Evolutionary conservation across 2,329 filamentous ascomycete species (phyloP), one percentile per base, ranked within the genome.

Genomic region (Alternaria triticimaculans): DNA sequence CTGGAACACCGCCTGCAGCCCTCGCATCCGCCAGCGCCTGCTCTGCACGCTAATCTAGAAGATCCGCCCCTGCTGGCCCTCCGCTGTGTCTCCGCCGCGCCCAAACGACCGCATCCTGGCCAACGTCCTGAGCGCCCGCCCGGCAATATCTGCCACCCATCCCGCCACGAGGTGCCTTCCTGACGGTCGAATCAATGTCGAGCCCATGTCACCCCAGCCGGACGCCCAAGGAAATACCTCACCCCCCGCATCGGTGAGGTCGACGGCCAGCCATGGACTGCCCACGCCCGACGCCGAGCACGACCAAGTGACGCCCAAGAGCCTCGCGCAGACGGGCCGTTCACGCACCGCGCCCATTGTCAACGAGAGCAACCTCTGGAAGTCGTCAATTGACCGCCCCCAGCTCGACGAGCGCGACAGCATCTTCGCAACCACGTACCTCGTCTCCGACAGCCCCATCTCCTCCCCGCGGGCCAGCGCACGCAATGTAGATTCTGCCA

Each of bases 351-450:
- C 74, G 18, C 78, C 80, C 26, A 69, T 75, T 57, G 74, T 70
- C 30, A 69, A 75, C 18, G 76, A 79, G 43, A 69, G 70, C 45
- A 65, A 43, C 23, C 74, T 80, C 44, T 81, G 77, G 77, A 75
- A 75, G 59, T 70, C 76, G 48, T 75, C 78, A 18, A 76, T 74
- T 61, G 78, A 81, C 64, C 76, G 73, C 28, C 86, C 87, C 51
- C 87, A 87, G 78, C 80, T 89, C 66, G 87, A 86, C 25, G 87
- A 89, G 77, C 81, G 87, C 71, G 87, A 89, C 76, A 87, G 85
- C 77, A 89, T 89, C 75, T 89, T 89, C 72, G 87, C 87, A 56
- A 89, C 87, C 33, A 87, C 87, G 68, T 89, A 89, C 76, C 78
- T 85, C 1, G 81, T 82, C 63, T 83, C 84, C 58, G 84, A 85